Conservation (phyloP, 495 filamentous ascomycete genomes). For the Talaromyces ruber region DNA sequence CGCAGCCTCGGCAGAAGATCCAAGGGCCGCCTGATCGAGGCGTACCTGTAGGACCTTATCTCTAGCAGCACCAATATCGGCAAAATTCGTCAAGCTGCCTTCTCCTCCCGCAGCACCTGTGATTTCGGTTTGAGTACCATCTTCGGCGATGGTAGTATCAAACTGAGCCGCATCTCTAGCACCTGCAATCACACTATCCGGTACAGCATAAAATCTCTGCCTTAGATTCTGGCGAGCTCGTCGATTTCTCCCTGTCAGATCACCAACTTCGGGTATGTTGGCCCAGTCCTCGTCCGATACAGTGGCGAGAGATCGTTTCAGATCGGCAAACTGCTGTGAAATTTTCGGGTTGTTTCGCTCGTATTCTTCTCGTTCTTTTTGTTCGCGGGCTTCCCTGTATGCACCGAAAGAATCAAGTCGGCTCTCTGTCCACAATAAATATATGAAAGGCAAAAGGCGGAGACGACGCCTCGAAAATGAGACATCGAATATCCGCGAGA, state of each 20-base stretch:
- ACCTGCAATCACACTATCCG: constrained; percentile 88
- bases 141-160: constrained; percentile 75
- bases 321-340: constrained; percentile 93
- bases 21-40: constrained; percentile 79
- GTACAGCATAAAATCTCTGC: constrained; percentile 90
- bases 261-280: constrained; percentile 87
- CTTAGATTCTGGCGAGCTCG: constrained; percentile 72
- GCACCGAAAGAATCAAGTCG: constrained; percentile 60
- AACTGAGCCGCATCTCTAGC: constrained; percentile 73
- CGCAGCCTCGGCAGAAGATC: constrained; percentile 57
- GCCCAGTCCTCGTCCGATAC: constrained; percentile 97
- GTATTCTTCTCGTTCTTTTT: constrained; percentile 85
- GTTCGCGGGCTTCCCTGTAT: constrained; percentile 90
- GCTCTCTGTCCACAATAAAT: constrained; percentile 72
- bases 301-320: constrained; percentile 80
- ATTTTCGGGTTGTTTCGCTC: constrained; percentile 97
- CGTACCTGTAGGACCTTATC: constrained; percentile 88
- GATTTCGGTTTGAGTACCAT: constrained; percentile 46
- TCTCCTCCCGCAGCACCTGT: constrained; percentile 48
- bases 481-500: constrained; percentile 7
- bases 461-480: constrained; percentile 36
- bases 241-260: constrained; percentile 89
- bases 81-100: constrained; percentile 93
- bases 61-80: constrained; percentile 91
- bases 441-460: constrained; percentile 59